Evolutionary conservation across 768 basidiomycete genomes (phyloP), one percentile per base, ranked within the genome.

Genomic region (Cystofilobasidium ferigula): DNA sequence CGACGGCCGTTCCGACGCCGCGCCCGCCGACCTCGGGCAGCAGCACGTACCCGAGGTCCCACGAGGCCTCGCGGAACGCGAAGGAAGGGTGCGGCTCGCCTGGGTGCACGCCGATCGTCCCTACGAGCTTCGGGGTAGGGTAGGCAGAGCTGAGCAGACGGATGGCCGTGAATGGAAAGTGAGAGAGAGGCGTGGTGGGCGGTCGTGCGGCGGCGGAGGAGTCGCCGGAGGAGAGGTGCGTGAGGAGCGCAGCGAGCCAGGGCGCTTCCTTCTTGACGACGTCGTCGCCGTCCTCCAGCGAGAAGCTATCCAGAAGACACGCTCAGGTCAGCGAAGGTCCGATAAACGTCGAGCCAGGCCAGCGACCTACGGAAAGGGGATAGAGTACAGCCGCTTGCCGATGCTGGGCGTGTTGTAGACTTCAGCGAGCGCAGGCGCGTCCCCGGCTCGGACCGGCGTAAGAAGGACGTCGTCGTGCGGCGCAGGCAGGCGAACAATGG

Each of bases 21-120:
- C 51, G 26, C 3, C 51, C 51, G 51, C 30, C 30, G 16, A 30
- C 2, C 5, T 28, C 26, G 14, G 51, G 51, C 51, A 54, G 28
- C 28, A 54, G 51, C 28, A 54, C 51, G 51, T 54, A 54, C 13
- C 51, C 51, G 28, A 54, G 51, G 51, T 54, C 51, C 12, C 8
- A 54, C 28, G 28, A 28, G 6, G 9, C 51, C 14, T 30, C 51
- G 7, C 28, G 26, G 7, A 22, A 5, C 3, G 51, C 4, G 51
- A 54, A 54, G 28, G 51, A 26, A 16, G 51, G 51, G 30, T 54
- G 51, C 6, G 51, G 26, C 5, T 54, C 51, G 6, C 18, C 8
- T 28, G 28, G 28, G 51, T 54, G 51, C 2, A 54, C 28, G 14
- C 51, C 51, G 30, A 54, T 12, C 28, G 51, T 54, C 3, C 51